Evolutionary conservation across 768 basidiomycete genomes (phyloP), one percentile per base, ranked within the genome.

Genomic region (Tubosaeta brunneosetosa): DNA sequence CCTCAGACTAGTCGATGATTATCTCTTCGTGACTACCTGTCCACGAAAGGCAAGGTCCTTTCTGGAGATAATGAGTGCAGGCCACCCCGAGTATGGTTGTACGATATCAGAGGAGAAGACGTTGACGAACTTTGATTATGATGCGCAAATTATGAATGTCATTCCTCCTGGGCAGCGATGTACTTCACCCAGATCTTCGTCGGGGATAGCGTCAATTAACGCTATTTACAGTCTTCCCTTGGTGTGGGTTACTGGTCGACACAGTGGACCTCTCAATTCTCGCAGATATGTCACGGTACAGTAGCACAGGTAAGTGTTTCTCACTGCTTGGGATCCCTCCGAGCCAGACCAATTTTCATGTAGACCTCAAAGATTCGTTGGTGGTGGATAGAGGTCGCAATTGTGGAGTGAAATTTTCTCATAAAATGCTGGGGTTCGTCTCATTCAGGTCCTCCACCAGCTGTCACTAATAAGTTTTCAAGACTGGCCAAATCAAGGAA

Each of bases 61-160:
- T 66, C 68, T 97, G 42, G 68, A 77, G 14, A 77, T 76, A 61
- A 97, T 99, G 92, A 74, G 80, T 25, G 65, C 78, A 66, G 93
- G 94, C 1, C 92, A 95, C 57, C 90, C 91, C 3, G 91, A 94
- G 61, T 98, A 97, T 62, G 97, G 97, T 0, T 97, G 94, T 55
- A 89, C 82, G 65, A 87, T 98, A 47, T 85, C 92, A 17, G 76
- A 76, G 43, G 89, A 92, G 51, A 99, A 99, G 73, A 95, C 93
- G 0, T 64, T 94, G 51, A 81, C 88, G 6, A 97, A 92, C 62
- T 97, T 98, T 63, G 86, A 88, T 55, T 73, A 81, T 59, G 80
- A 74, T 55, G 66, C 70, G 10, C 65, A 80, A 55, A 66, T 82
- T 26, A 72, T 77, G 62, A 85, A 81, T 56, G 73, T 81, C n/a